These are phyloP conservation scores for Candida coleopterorum DNA, from an alignment of 805 yeast genomes.

Conservation along the genomic window DNA sequence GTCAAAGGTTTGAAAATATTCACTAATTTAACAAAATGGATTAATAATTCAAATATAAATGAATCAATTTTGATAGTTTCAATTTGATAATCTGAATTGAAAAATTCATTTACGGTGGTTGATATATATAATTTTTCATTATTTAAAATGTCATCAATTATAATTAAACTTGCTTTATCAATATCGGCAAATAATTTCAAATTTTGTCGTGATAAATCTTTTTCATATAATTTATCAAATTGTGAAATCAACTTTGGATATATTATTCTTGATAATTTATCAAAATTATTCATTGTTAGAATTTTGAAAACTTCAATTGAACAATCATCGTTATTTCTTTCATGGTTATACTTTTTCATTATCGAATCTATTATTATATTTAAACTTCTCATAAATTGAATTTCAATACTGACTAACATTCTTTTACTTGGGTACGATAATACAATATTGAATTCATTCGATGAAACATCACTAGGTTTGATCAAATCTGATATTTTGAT, in stretches of 20 bases:
- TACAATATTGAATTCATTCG: constrained; percentile 26
- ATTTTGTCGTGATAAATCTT: constrained; percentile 32
- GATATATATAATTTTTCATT: constrained; percentile 33
- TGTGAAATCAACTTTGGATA: constrained; percentile 28
- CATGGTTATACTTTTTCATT: constrained; percentile 34
- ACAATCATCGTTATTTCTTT: constrained; percentile 11
- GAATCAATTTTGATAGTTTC: constrained; percentile 29
- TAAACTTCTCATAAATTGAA: constrained; percentile 42
- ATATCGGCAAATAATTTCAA: constrained; percentile 38
- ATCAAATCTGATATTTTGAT: constrained; percentile 24
- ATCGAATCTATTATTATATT: constrained; percentile 37
- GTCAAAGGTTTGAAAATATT: constrained; percentile 39
- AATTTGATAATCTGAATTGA: constrained; percentile 7
- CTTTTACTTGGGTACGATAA: constrained; percentile 36
- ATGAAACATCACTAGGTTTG: constrained; percentile 10
- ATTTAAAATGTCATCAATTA: constrained; percentile 36
- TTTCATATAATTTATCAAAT: constrained; percentile 32
- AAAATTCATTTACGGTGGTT: constrained; percentile 22
- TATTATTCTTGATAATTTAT: constrained; percentile 25
- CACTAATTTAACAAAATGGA: constrained; percentile 38
- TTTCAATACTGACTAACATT: constrained; percentile 36
- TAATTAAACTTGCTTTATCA: constrained; percentile 35
- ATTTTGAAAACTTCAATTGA: constrained; percentile 29
- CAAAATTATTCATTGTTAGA: constrained; percentile 41
- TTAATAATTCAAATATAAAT: constrained; percentile 33